Evolutionary conservation across 2,329 filamentous ascomycete genomes (phyloP), one percentile per base, ranked within the genome.

Genomic region (Sclerotinia sclerotiorum): DNA sequence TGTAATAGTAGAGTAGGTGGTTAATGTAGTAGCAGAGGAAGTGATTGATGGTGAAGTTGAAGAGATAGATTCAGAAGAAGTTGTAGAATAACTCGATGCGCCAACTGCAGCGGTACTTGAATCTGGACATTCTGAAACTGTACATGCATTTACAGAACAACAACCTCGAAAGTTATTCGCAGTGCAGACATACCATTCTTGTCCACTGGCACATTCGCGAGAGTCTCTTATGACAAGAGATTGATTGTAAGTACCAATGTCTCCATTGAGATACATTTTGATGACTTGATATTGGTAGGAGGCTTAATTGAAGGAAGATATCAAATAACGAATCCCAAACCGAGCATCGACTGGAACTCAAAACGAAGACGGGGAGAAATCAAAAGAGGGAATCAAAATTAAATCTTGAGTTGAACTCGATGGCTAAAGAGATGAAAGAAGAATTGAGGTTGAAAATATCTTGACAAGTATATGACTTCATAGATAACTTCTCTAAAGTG

Each of bases 121-220:
- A 55, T 68, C 65, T 15, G 65, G 65, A 29, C 65, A 68, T 48
- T 27, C n/a, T 29, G 44, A n/a, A 17, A 63, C 35, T 15, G 48
- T n/a, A 55, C 65, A 68, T 48, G 65, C 65, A 27, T 68, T 27
- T 62, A 68, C 65, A 10, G 65, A 68, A 68, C 65, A 68, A 48
- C 65, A 68, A 17, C 65, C 65, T 10, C 19, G 11, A 35, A 68
- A 68, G 51, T 29, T 1, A 21, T 54, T 68, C 5, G 39, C 57
- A 11, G 2, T 32, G 57, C 65, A 68, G 5, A 63, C 57, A 63
- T 63, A 68, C 65, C 65, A 68, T 17, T 10, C 27, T 32, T 68
- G 57, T 24, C 65, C 65, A 5, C 19, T 11, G 3, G 49, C 32
- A 46, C 65, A 68, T 27, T 62, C 57, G 2, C 17, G 46, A 19